Conservation (phyloP, 331 rosid species). For the Stylosanthes scabra region DNA sequence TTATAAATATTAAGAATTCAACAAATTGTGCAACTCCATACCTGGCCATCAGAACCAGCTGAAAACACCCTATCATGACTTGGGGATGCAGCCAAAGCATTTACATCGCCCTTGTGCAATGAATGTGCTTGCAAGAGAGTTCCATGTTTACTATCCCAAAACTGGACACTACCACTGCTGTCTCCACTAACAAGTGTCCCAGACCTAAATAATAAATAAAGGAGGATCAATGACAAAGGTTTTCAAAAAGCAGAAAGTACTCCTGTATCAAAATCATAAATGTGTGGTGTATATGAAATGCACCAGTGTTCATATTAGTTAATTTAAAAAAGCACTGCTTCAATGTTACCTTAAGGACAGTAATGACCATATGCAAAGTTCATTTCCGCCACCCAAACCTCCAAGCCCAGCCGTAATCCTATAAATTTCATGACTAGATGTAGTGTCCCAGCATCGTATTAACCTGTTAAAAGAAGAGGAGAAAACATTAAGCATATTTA, state of each 20-base stretch:
- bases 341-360: constrained; percentile 75
- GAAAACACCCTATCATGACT: constrained; percentile 84
- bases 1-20: not conserved
- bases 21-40: constrained; percentile 42
- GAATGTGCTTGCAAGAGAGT: constrained; percentile 84
- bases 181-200: constrained; percentile 98
- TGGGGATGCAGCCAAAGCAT: constrained; percentile 88
- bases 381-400: constrained; percentile 73
- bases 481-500: not conserved
- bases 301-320: constrained; percentile 1
- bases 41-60: constrained; percentile 99
- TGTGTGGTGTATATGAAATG: not conserved
- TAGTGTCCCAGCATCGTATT: constrained; percentile 86
- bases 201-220: constrained; percentile 59
- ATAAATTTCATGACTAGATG: constrained; percentile 68
- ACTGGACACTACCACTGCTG: constrained; percentile 96
- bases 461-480: constrained; percentile 49
- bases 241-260: constrained; percentile 1
- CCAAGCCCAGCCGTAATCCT: constrained; percentile 93
- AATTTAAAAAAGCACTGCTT: not conserved
- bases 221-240: constrained; percentile 34
- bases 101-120: constrained; percentile 86
- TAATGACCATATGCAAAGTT: constrained; percentile 90
- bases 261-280: constrained; percentile 18
- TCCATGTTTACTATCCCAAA: constrained; percentile 90